Evolutionary conservation across 768 basidiomycete genomes (phyloP).

Genomic region (Collybia sordida): DNA sequence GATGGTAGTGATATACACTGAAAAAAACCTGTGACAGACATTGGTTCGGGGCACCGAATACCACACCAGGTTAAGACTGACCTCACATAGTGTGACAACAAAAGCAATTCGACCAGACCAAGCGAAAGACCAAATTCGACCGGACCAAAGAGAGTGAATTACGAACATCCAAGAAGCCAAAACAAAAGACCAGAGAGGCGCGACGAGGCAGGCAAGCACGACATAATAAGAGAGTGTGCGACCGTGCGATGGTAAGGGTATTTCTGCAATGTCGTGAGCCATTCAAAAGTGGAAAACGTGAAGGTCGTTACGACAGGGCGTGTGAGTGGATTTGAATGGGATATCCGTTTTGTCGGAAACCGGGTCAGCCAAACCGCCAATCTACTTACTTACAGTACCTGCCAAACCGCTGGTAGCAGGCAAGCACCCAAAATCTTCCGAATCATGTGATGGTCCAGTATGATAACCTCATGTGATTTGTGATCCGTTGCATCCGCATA

Average conservation of each 20-base stretch:
- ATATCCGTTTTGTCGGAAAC: not conserved
- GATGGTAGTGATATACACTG: slow-evolving; percentile 59
- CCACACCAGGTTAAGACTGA: slow-evolving; percentile 21
- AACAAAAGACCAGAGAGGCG: slow-evolving; percentile 63
- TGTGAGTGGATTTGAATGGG: not conserved
- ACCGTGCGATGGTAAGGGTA: slow-evolving; percentile 30
- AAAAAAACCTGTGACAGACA: slow-evolving; percentile 54
- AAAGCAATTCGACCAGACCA: slow-evolving; percentile 41
- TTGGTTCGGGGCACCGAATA: not conserved
- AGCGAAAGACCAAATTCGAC: slow-evolving; percentile 39
- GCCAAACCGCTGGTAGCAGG: too few relatives aligned
- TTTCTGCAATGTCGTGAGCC: slow-evolving; percentile 38
- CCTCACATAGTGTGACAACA: slow-evolving; percentile 58
- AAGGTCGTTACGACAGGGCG: not conserved
- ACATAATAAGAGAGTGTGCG: slow-evolving; percentile 56
- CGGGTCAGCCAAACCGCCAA: too few relatives aligned
- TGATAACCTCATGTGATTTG: slow-evolving; percentile 10
- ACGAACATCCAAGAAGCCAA: slow-evolving; percentile 69
- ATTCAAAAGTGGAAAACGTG: slow-evolving; percentile 3
- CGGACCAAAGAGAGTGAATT: slow-evolving; percentile 45
- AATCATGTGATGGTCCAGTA: not conserved
- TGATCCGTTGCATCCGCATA: slow-evolving; percentile 13
- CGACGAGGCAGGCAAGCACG: slow-evolving; percentile 53
- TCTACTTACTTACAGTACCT: too few relatives aligned
- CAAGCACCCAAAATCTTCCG: too few relatives aligned